Conservation (phyloP, 768 basidiomycete species). For the Trametopsis cervina region DNA sequence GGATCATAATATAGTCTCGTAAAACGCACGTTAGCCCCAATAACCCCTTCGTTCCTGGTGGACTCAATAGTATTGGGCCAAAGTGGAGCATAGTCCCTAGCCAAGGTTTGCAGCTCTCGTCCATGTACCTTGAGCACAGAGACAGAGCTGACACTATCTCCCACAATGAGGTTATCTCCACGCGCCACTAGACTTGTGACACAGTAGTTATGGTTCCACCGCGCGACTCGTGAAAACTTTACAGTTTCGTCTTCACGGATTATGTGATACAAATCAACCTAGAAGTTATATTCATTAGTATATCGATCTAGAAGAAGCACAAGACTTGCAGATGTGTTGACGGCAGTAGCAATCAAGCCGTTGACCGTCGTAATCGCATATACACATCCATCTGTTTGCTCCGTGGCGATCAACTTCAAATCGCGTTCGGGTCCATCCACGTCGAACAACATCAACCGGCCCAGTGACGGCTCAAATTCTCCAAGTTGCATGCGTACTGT, state of each 20-base stretch:
- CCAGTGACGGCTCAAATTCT: conserved; percentile 33
- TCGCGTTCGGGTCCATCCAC: conserved; percentile 24
- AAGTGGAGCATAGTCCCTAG: conserved; percentile 68
- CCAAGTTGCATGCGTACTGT: conserved; percentile 26
- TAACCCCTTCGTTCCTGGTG: conserved; percentile 43
- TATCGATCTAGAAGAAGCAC: background rate
- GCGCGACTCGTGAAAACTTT: conserved; percentile 37
- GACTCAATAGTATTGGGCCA: conserved; percentile 68
- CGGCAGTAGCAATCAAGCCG: conserved; percentile 54
- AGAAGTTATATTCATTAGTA: background rate
- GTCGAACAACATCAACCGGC: conserved; percentile 53
- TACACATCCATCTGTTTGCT: conserved; percentile 56
- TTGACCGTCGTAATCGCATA: conserved; percentile 49
- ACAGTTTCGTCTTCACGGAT: conserved; percentile 33
- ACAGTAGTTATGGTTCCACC: conserved; percentile 82
- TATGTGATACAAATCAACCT: conserved; percentile 34
- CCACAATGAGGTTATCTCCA: conserved; percentile 53
- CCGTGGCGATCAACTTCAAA: conserved; percentile 31
- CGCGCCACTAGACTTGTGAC: conserved; percentile 59
- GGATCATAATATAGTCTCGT: background rate
- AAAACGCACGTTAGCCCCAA: conserved; percentile 67
- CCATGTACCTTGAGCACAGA: conserved; percentile 52
- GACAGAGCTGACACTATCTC: conserved; percentile 77
- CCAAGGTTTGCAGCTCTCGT: conserved; percentile 34
- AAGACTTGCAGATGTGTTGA: conserved; percentile 66